These are phyloP conservation scores for Colletotrichum lini DNA, from an alignment of 2,329 filamentous ascomycete genomes.

Conservation along the genomic window DNA sequence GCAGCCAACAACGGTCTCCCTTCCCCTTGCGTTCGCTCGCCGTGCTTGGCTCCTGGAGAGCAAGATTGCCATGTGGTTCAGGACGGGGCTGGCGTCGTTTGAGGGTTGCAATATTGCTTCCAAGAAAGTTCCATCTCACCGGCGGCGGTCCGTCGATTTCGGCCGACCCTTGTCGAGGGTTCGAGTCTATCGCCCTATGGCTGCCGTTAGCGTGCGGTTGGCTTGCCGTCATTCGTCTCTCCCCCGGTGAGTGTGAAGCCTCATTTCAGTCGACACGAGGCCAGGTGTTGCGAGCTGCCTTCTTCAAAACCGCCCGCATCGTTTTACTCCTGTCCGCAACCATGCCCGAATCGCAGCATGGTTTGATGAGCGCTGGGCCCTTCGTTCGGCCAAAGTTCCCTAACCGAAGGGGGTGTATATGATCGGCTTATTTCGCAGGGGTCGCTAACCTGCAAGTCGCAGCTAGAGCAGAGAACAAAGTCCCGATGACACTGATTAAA, in stretches of 20 bases:
- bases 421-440: constrained; percentile 30
- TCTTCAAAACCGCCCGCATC: constrained; percentile 1
- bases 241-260: background rate
- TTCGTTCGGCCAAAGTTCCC: constrained; percentile 1
- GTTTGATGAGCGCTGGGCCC: constrained; percentile 18
- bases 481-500: constrained; percentile 18
- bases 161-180: constrained; percentile 7
- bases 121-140: constrained; percentile 40
- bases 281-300: constrained; percentile 7
- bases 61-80: constrained; percentile 41
- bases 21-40: constrained; percentile 9
- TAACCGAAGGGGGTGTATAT: constrained; percentile 5
- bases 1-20: constrained; percentile 20
- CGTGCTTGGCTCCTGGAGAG: constrained; percentile 25
- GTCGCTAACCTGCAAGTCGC: constrained; percentile 12
- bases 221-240: constrained; percentile 16
- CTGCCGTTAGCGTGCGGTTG: constrained; percentile 9
- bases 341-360: constrained; percentile 6
- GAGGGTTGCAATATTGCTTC: constrained; percentile 41
- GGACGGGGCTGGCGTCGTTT: constrained; percentile 19
- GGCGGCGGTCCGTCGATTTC: constrained; percentile 21
- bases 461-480: constrained; percentile 15
- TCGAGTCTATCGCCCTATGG: constrained; percentile 8
- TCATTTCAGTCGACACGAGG: constrained; percentile 14
- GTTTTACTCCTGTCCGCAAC: background rate